Conservation (phyloP, 352 stramenopile species). For the Globisporangium nodosum region DNA sequence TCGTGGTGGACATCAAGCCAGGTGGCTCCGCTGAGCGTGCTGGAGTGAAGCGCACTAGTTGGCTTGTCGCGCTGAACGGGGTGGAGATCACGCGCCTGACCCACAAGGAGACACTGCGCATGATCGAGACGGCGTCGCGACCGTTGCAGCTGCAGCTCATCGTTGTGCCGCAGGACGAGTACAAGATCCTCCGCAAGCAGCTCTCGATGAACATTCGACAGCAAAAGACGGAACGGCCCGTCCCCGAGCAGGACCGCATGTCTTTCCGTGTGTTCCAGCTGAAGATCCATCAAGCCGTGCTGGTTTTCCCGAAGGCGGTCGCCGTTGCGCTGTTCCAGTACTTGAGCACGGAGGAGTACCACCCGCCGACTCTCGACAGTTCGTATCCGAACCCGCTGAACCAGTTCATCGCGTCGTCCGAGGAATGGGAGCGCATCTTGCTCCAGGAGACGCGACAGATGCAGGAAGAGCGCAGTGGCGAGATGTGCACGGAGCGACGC, state of each 20-base stretch:
- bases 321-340: slow-evolving; percentile 70
- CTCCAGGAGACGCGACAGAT: slow-evolving; percentile 52
- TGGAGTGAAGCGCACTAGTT: slow-evolving; percentile 78
- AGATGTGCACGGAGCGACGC: slow-evolving; percentile 74
- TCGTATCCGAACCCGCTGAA: slow-evolving; percentile 50
- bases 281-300: slow-evolving; percentile 78
- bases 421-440: slow-evolving; percentile 47
- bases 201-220: slow-evolving; percentile 84
- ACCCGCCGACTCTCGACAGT: slow-evolving; percentile 41
- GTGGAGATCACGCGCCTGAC: slow-evolving; percentile 71
- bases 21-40: slow-evolving; percentile 66
- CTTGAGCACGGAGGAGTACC: slow-evolving; percentile 63
- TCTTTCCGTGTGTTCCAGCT: slow-evolving; percentile 82
- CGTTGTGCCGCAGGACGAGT: slow-evolving; percentile 62
- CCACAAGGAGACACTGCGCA: slow-evolving; percentile 80
- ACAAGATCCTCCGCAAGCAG: slow-evolving; percentile 67
- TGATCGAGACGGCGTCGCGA: slow-evolving; percentile 73
- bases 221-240: slow-evolving; percentile 73
- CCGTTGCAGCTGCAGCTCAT: slow-evolving; percentile 71
- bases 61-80: slow-evolving; percentile 78
- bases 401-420: slow-evolving; percentile 36
- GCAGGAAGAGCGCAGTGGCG: slow-evolving; percentile 52
- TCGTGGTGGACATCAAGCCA: slow-evolving; percentile 86
- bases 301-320: slow-evolving; percentile 65
- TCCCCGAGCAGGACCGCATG: slow-evolving; percentile 82